These are phyloP conservation scores for Platismatia glauca DNA, from an alignment of 495 filamentous ascomycete genomes.

Conservation along the genomic window DNA sequence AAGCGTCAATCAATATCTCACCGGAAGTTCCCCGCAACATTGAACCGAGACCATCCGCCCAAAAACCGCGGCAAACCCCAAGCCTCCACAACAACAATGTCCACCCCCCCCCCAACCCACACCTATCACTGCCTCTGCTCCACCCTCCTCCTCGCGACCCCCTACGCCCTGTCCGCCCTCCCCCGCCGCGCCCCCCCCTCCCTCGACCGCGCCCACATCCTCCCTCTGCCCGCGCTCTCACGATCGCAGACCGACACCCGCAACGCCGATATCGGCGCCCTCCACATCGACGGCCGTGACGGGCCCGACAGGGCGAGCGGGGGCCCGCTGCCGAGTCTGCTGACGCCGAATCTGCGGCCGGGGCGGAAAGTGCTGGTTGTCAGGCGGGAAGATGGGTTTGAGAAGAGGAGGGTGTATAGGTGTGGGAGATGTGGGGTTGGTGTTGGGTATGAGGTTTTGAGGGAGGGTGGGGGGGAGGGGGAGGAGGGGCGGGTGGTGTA, in stretches of 20 bases:
- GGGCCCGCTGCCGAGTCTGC: slow-evolving; percentile 7
- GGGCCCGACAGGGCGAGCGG: neutral
- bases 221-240: slow-evolving; percentile 31
- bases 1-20: too few species aligned
- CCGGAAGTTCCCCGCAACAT: too few species aligned
- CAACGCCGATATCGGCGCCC: slow-evolving; percentile 1
- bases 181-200: slow-evolving; percentile 40
- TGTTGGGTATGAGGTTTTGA: slow-evolving; percentile 48
- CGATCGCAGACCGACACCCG: neutral
- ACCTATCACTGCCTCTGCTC: slow-evolving; percentile 73
- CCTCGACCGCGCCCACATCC: slow-evolving; percentile 38
- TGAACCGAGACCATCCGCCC: neutral
- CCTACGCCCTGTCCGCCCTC: slow-evolving; percentile 44
- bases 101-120: slow-evolving; percentile 32
- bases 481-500: slow-evolving; percentile 42
- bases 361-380: slow-evolving; percentile 46
- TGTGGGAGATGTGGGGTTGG: slow-evolving; percentile 57
- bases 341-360: slow-evolving; percentile 23
- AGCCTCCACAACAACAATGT: slow-evolving; percentile 5
- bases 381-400: slow-evolving; percentile 59
- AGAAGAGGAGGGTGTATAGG: slow-evolving; percentile 52
- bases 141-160: slow-evolving; percentile 60
- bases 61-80: too few species aligned
- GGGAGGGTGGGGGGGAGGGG: slow-evolving; percentile 21
- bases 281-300: slow-evolving; percentile 6